phyloP scores from a whole-genome alignment of 164 flowering plant species.

The Magnolia sinica region DNA sequence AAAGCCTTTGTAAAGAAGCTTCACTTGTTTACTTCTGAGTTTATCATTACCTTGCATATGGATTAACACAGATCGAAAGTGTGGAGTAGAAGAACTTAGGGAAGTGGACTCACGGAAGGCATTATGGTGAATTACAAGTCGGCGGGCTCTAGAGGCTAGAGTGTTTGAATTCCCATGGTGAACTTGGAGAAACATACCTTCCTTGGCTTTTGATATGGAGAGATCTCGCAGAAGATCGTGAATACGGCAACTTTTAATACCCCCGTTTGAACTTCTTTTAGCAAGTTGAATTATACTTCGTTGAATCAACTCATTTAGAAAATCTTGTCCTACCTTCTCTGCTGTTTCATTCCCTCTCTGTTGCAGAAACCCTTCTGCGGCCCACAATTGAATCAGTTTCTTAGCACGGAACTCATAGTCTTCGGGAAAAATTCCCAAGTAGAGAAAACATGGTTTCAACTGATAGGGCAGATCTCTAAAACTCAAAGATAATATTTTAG shows the following conservation, averaged over 20 bases:
- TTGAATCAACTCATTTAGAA: neutral
- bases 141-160: neutral
- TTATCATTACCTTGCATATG: no score
- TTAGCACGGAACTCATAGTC: no score
- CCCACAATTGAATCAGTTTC: no score
- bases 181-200: neutral
- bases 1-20: no score
- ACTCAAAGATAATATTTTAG: no score
- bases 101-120: neutral
- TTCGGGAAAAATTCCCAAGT: no score
- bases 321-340: neutral
- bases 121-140: neutral
- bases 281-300: neutral
- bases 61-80: no score
- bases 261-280: neutral
- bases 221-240: neutral
- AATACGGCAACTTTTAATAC: neutral
- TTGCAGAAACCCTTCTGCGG: neutral
- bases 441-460: no score
- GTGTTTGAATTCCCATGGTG: neutral
- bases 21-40: no score
- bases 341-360: neutral
- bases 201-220: neutral
- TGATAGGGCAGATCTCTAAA: no score
- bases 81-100: no score